Percentiles rank a stretch among this genome's conserved stretches.
These are phyloP conservation scores for Hypoxylon sp. DNA, from an alignment of 2,329 filamentous ascomycete genomes.

Conservation along the genomic window DNA sequence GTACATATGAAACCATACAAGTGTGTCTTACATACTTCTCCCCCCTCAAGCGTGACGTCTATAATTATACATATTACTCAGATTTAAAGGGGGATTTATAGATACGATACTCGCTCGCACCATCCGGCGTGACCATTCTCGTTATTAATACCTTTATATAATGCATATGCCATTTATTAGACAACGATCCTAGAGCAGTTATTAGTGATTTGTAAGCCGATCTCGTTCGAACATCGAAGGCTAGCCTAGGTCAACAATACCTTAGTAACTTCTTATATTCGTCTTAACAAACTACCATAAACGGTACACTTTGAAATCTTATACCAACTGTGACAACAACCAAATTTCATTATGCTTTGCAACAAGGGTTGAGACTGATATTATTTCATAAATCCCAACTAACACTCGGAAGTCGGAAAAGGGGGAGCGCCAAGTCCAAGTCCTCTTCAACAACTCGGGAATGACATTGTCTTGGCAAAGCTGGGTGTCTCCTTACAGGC, in stretches of 20 bases:
- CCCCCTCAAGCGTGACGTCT: not conserved
- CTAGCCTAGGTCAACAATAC: not conserved
- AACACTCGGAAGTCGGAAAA: not conserved
- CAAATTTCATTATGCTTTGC: not conserved
- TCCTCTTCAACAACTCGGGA: not conserved
- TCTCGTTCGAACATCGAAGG: not conserved
- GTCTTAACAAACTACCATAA: not conserved
- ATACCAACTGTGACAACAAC: not conserved
- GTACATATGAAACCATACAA: not conserved
- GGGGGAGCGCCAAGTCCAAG: not conserved
- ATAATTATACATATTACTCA: slow-evolving; percentile 4
- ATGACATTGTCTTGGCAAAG: not conserved
- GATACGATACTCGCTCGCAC: not conserved
- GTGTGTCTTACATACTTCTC: slow-evolving; percentile 10
- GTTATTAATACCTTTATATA: not conserved
- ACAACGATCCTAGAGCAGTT: not conserved
- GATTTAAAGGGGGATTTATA: not conserved
- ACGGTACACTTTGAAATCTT: not conserved
- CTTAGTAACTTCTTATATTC: not conserved
- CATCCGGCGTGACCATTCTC: not conserved
- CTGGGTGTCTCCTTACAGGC: not conserved
- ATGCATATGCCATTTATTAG: not conserved
- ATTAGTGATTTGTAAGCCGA: not conserved
- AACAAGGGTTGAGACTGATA: not conserved
- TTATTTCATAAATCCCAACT: not conserved